Evolutionary conservation across 345 rosid genomes (phyloP).

Genomic region (Reutealis trisperma): DNA sequence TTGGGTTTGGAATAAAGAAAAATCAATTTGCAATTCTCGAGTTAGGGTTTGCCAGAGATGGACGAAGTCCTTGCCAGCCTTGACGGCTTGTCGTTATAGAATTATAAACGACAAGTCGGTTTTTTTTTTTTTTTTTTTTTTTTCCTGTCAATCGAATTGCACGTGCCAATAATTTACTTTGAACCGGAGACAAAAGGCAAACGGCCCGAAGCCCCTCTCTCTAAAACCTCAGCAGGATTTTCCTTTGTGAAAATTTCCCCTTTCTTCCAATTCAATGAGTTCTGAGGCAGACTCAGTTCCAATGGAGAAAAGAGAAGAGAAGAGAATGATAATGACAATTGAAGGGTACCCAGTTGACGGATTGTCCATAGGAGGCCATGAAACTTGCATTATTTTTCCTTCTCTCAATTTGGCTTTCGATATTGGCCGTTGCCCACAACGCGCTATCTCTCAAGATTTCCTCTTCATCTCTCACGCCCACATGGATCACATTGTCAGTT

Average conservation of each 20-base stretch:
- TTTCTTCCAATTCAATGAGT: not conserved
- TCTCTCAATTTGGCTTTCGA: conserved; percentile 79
- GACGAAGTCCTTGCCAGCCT: too few relatives aligned
- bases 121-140: too few relatives aligned
- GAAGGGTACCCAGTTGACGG: conserved; percentile 82
- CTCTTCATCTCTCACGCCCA: conserved; percentile 92
- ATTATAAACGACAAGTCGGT: too few relatives aligned
- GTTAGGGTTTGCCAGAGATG: too few relatives aligned
- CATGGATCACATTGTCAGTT: conserved; percentile 91
- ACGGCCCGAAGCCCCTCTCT: too few relatives aligned
- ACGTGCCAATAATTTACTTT: too few relatives aligned
- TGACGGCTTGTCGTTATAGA: too few relatives aligned
- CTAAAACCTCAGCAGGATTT: not conserved
- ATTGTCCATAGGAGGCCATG: conserved; percentile 88
- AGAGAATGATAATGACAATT: conserved; percentile 34
- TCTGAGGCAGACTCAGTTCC: not conserved
- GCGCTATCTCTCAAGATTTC: conserved; percentile 86
- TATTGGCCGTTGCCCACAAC: conserved; percentile 91
- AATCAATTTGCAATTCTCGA: too few relatives aligned
- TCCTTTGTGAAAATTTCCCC: not conserved
- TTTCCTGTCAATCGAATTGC: too few relatives aligned
- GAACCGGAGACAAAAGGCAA: too few relatives aligned
- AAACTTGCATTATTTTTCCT: conserved; percentile 89
- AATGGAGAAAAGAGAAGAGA: not conserved
- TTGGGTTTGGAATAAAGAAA: too few relatives aligned